phyloP scores from a whole-genome alignment of 2,329 filamentous ascomycete species.

The Verticillium albo-atrum region DNA sequence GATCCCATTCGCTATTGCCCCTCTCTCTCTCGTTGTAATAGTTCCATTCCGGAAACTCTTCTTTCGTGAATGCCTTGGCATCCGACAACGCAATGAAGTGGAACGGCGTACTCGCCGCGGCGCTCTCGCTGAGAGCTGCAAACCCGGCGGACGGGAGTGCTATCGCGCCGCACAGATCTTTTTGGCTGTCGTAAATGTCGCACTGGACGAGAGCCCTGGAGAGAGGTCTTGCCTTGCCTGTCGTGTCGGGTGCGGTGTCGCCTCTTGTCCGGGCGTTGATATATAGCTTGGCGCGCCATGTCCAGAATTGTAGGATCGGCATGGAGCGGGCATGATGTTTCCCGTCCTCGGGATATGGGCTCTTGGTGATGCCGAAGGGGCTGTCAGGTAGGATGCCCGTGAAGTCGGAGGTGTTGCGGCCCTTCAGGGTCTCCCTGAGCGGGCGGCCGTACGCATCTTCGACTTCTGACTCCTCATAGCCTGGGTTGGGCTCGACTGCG shows the following conservation, averaged over 20 bases:
- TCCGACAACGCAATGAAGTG: constrained; percentile 28
- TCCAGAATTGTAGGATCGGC: constrained; percentile 26
- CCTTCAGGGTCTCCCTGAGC: no score
- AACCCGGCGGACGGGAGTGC: constrained; percentile 17
- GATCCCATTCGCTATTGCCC: constrained; percentile 24
- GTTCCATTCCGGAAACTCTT: constrained; percentile 25
- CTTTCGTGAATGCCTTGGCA: constrained; percentile 23
- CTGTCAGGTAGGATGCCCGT: no score
- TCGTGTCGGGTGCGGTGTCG: neutral
- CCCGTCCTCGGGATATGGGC: no score
- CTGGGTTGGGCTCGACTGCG: no score
- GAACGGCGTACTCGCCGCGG: constrained; percentile 3
- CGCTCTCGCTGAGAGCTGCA: neutral
- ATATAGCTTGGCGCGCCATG: constrained; percentile 18
- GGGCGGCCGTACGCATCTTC: no score
- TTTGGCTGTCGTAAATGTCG: constrained; percentile 19
- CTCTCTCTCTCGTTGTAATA: constrained; percentile 27
- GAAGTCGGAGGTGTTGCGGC: no score
- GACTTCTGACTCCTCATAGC: no score
- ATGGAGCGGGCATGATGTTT: neutral
- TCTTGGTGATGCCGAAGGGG: no score
- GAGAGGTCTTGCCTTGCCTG: neutral
- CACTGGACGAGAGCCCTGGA: constrained; percentile 12
- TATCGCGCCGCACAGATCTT: constrained; percentile 27
- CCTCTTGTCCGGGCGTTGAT: constrained; percentile 2